Evolutionary conservation across 495 filamentous ascomycete species (phyloP).

Genomic region (Hapsidospora chrysogenum): DNA sequence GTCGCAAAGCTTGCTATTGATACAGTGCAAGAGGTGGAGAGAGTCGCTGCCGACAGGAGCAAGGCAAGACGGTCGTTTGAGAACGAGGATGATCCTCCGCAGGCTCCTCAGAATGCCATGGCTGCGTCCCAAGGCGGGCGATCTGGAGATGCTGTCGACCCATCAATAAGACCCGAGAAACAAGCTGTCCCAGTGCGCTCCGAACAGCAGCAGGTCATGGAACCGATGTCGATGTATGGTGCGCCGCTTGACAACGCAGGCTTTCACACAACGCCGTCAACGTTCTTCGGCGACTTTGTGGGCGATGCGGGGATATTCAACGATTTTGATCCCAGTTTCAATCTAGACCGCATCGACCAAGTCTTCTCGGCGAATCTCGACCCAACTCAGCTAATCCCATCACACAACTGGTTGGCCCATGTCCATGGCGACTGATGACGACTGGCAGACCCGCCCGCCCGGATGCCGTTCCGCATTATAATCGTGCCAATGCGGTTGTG

Average conservation of each 20-base stretch:
- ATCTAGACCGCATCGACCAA: neutral
- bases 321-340: neutral
- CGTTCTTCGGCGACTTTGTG: neutral
- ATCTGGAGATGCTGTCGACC: no score
- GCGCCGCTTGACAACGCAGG: neutral
- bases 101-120: neutral
- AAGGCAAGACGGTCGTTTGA: neutral
- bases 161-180: no score
- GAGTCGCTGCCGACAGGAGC: neutral
- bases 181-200: no score
- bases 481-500: no score
- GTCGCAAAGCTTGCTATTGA: neutral
- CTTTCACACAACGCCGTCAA: neutral
- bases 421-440: neutral
- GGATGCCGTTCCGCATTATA: no score
- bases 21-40: neutral
- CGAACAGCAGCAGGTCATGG: neutral
- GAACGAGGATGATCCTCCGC: neutral
- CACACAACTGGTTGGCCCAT: neutral
- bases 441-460: no score
- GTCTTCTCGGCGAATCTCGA: neutral
- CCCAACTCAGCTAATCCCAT: neutral
- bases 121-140: no score
- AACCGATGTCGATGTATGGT: neutral
- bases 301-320: neutral